A percentile compares a stretch with the other conserved stretches of the same genome.
phyloP scores from a whole-genome alignment of 768 basidiomycete species.

The Boletus pseudopeckii region DNA sequence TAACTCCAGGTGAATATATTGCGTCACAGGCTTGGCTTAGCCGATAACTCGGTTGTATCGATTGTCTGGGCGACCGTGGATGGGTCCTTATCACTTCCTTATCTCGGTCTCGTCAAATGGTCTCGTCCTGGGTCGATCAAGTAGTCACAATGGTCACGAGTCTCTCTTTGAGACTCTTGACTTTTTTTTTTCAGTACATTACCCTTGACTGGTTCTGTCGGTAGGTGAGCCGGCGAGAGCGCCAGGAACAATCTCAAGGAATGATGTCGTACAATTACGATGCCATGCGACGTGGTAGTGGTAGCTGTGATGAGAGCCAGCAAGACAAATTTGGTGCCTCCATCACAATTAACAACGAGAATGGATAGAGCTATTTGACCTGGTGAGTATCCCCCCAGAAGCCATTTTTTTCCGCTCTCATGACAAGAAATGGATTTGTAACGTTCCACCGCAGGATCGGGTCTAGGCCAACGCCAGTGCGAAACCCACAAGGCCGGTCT shows the following conservation, averaged over 20 bases:
- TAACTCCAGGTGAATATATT: slow-evolving; percentile 23
- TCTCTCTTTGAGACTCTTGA: neutral
- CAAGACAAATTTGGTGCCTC: slow-evolving; percentile 27
- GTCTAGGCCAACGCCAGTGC: slow-evolving; percentile 12
- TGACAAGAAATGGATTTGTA: slow-evolving; percentile 6
- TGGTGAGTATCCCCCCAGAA: slow-evolving; percentile 11
- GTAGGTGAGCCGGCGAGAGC: slow-evolving; percentile 4
- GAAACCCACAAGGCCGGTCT: slow-evolving; percentile 6
- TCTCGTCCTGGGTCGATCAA: slow-evolving; percentile 3
- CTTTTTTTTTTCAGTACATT: neutral
- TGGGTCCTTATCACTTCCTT: slow-evolving; percentile 1
- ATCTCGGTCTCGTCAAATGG: slow-evolving; percentile 1
- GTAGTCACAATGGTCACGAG: neutral
- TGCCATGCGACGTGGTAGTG: slow-evolving; percentile 11
- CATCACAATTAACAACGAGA: slow-evolving; percentile 33
- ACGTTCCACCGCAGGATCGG: slow-evolving; percentile 7
- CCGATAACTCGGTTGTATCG: slow-evolving; percentile 11
- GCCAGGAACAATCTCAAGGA: slow-evolving; percentile 22
- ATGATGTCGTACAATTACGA: slow-evolving; percentile 29
- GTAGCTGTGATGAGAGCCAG: slow-evolving; percentile 19
- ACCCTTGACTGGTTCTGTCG: neutral
- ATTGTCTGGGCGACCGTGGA: neutral
- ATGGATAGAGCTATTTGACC: slow-evolving; percentile 22
- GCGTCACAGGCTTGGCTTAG: slow-evolving; percentile 20
- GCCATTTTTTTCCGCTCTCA: slow-evolving; percentile 4